Evolutionary conservation across 1,139 yeast species (phyloP).

Genomic region (Nematodospora anomalae): DNA sequence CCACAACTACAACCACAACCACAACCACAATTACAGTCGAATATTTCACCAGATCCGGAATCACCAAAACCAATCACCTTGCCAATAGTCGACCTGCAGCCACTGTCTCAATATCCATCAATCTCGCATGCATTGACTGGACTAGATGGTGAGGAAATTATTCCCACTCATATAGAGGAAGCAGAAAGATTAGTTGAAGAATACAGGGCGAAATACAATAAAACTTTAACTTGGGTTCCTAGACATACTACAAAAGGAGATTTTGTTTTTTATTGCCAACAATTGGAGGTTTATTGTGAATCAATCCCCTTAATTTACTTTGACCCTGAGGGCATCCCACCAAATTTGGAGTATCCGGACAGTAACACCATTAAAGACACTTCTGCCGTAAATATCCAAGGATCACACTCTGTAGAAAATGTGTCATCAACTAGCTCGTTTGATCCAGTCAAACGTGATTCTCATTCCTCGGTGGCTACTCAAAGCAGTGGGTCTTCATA

Average conservation of each 20-base stretch:
- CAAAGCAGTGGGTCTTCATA: slow-evolving; percentile 29
- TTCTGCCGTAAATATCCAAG: slow-evolving; percentile 19
- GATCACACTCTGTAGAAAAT: slow-evolving; percentile 11
- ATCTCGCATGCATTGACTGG: slow-evolving; percentile 13
- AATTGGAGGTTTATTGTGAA: slow-evolving; percentile 56
- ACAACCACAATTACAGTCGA: not conserved
- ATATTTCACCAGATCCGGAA: not conserved
- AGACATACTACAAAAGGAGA: slow-evolving; percentile 57
- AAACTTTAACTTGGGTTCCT: slow-evolving; percentile 51
- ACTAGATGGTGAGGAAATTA: slow-evolving; percentile 16
- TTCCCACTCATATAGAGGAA: slow-evolving; percentile 28
- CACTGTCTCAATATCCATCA: slow-evolving; percentile 13
- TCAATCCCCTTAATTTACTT: slow-evolving; percentile 48
- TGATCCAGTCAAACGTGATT: slow-evolving; percentile 41
- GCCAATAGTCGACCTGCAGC: slow-evolving; percentile 4
- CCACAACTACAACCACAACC: slow-evolving; percentile 1
- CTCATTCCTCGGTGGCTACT: slow-evolving; percentile 36
- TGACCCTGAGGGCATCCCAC: slow-evolving; percentile 19
- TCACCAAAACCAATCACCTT: slow-evolving; percentile 5
- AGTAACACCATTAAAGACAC: slow-evolving; percentile 26
- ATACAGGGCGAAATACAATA: slow-evolving; percentile 29
- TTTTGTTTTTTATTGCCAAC: slow-evolving; percentile 57
- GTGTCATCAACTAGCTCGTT: slow-evolving; percentile 15
- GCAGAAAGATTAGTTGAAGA: slow-evolving; percentile 39
- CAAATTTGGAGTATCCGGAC: slow-evolving; percentile 32